Base-by-base conservation (phyloP, 1,284 basidiomycete species). In the Singerocomus rubriflavus region DNA sequence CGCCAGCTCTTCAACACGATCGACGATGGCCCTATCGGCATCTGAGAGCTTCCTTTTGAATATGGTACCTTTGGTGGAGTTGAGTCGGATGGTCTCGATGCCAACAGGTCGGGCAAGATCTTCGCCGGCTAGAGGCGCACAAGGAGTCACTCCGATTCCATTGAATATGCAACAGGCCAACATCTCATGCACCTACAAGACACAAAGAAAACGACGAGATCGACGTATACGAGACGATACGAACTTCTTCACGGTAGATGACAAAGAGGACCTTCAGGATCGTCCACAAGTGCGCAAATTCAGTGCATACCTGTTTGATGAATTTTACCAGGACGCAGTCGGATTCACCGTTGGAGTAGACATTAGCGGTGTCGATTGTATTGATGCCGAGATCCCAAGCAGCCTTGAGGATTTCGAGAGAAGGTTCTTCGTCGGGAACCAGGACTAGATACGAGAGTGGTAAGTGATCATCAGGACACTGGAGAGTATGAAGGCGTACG, bases 291-390 rank as follows among this genome's bases (percentile, higher is more conserved):
- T n/a, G n/a, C n/a, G n/a, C n/a, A n/a, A n/a, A n/a, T n/a, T 58
- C 16, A 75, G 55, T 27, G 71, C 73, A 44, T 74, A 67, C 49
- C 74, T 71, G 60, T 50, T 77, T 72, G 53, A 87, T 71, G 41
- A 84, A 84, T 57, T 79, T 77, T 11, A 74, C 81, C 9, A 78
- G 55, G 29, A 78, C 42, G 3, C 63, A 57, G 43, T 78, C 76
- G 0, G 75, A 77, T 49, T 74, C 73, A 7, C 78, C 78, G 46
- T 78, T 75, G 5, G 75, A 78, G 53, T 81, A 81, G 3, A 77
- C 64, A 57, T 85, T 82, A 21, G 82, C 80, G 0, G 84, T 84
- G 57, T 80, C 78, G 51, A 77, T 66, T 13, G 74, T 77, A 48
- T 68, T 77, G 50, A 77, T 65, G 2, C 73, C 75, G 6, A 62